phyloP scores from a whole-genome alignment of 176 grass and related monocot genomes.

The Bothriochloa decipiens region DNA sequence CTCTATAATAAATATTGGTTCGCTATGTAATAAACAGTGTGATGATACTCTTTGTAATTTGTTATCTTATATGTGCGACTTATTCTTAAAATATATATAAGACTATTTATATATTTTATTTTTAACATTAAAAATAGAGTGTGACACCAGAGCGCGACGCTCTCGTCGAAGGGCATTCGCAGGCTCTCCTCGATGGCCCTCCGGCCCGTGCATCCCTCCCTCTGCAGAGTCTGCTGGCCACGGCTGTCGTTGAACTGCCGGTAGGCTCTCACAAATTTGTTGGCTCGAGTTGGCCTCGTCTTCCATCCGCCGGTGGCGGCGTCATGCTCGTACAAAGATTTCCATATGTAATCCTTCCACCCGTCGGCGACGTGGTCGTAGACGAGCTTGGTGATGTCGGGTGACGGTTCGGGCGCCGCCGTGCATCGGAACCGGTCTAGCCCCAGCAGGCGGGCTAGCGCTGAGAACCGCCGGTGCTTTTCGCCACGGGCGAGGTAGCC shows the following conservation, averaged over 20 bases:
- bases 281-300: no score
- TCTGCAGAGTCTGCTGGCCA: background rate
- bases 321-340: background rate
- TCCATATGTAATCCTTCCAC: background rate
- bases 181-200: background rate
- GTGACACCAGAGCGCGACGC: background rate
- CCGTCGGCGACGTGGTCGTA: background rate
- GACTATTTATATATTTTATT: no score
- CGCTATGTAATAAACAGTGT: no score
- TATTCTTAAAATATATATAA: no score
- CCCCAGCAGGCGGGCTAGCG: fast-evolving
- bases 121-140: no score
- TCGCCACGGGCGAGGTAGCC: background rate
- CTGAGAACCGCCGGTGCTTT: background rate
- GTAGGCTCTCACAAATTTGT: background rate
- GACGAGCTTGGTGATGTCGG: constrained; percentile 4
- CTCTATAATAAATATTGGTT: no score
- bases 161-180: background rate
- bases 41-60: no score
- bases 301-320: no score
- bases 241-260: constrained; percentile 14
- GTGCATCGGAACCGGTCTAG: background rate
- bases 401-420: background rate
- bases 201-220: background rate
- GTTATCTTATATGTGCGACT: no score